Conservation (phyloP, 2,329 filamentous ascomycete genomes). For the Stagonosporopsis cucurbitacearum region DNA sequence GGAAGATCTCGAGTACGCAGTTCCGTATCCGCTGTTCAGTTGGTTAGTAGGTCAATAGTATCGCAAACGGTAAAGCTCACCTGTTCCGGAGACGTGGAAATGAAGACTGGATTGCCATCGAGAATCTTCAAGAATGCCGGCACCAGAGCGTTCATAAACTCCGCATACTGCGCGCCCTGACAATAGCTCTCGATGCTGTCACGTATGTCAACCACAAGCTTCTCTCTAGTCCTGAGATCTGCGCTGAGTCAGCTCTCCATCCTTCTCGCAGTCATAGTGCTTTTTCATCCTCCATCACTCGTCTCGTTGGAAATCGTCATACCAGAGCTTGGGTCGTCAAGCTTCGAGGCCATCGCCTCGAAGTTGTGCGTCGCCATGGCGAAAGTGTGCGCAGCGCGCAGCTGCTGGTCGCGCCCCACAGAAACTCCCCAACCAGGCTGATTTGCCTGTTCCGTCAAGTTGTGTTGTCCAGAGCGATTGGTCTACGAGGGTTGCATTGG, state of each 20-base stretch:
- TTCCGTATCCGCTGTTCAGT: slow-evolving; percentile 76
- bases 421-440: slow-evolving; percentile 14
- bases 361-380: slow-evolving; percentile 52
- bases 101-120: slow-evolving; percentile 85
- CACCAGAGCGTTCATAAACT: slow-evolving; percentile 86
- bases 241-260: slow-evolving; percentile 27
- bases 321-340: slow-evolving; percentile 53
- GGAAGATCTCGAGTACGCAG: slow-evolving; percentile 91
- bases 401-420: slow-evolving; percentile 29
- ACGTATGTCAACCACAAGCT: slow-evolving; percentile 83
- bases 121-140: slow-evolving; percentile 88
- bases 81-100: slow-evolving; percentile 89
- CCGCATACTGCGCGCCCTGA: slow-evolving; percentile 74
- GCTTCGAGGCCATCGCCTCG: slow-evolving; percentile 56
- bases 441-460: slow-evolving; percentile 19
- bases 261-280: slow-evolving; percentile 1
- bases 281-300: background rate
- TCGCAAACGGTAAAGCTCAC: slow-evolving; percentile 56
- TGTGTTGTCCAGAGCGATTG: slow-evolving; percentile 19
- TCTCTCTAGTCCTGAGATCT: slow-evolving; percentile 84
- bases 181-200: slow-evolving; percentile 92
- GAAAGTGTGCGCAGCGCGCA: slow-evolving; percentile 31
- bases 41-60: slow-evolving; percentile 18
- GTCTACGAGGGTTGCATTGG: slow-evolving; percentile 36
- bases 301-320: slow-evolving; percentile 15